Evolutionary conservation across 495 filamentous ascomycete species (phyloP).

Genomic region (Aspergillus asperescens): DNA sequence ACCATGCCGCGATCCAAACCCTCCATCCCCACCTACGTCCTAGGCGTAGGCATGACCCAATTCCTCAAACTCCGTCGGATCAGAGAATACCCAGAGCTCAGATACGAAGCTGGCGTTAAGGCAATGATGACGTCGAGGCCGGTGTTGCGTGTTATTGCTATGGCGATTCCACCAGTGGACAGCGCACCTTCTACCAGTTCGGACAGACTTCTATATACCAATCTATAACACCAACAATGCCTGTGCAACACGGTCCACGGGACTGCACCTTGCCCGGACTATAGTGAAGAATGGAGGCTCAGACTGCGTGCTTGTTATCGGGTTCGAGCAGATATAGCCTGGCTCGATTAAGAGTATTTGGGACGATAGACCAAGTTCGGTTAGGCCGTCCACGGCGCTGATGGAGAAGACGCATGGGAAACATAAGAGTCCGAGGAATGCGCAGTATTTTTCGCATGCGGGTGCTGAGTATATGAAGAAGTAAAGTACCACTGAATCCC

Average conservation of each 20-base stretch:
- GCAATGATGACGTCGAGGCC: slow-evolving; percentile 94
- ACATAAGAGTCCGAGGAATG: slow-evolving; percentile 73
- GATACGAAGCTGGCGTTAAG: slow-evolving; percentile 92
- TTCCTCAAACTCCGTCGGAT: slow-evolving; percentile 97
- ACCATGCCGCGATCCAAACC: slow-evolving; percentile 7
- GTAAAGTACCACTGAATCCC: slow-evolving; percentile 36
- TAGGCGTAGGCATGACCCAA: slow-evolving; percentile 97
- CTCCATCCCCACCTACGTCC: slow-evolving; percentile 63
- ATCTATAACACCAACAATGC: slow-evolving; percentile 99
- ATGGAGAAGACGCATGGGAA: slow-evolving; percentile 76
- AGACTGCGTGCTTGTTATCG: slow-evolving; percentile 83
- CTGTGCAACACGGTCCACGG: slow-evolving; percentile 88
- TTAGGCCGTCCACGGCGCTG: slow-evolving; percentile 62
- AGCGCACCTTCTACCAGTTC: slow-evolving; percentile 98
- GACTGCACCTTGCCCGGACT: slow-evolving; percentile 74
- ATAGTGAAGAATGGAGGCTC: slow-evolving; percentile 73
- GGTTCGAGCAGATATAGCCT: slow-evolving; percentile 96
- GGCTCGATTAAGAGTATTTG: slow-evolving; percentile 75
- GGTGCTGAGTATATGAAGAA: slow-evolving; percentile 96
- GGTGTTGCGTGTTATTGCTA: slow-evolving; percentile 98
- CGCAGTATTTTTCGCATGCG: slow-evolving; percentile 94
- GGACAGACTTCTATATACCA: slow-evolving; percentile 92
- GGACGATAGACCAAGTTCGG: slow-evolving; percentile 73
- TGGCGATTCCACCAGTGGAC: slow-evolving; percentile 88
- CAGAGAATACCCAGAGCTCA: slow-evolving; percentile 61